Evolutionary conservation across 2,329 filamentous ascomycete genomes (phyloP).

Genomic region (Ophiocordyceps camponoti-floridani): DNA sequence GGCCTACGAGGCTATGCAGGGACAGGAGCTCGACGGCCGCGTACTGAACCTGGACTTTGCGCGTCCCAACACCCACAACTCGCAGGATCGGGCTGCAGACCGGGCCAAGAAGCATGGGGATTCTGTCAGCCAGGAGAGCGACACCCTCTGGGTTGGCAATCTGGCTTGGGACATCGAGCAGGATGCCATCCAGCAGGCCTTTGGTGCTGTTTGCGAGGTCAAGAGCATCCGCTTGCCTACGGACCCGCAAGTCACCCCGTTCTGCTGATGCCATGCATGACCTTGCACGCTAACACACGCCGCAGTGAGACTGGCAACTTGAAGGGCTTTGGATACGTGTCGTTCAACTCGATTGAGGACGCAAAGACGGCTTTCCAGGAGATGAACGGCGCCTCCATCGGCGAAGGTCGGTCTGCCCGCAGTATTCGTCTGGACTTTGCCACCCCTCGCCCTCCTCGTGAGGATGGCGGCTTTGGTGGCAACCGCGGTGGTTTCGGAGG

Average conservation of each 20-base stretch:
- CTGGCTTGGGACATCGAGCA: slow-evolving; percentile 70
- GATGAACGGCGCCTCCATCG: slow-evolving; percentile 48
- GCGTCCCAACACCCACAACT: slow-evolving; percentile 36
- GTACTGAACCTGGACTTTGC: slow-evolving; percentile 62
- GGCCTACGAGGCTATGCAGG: slow-evolving; percentile 60
- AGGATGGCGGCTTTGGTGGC: slow-evolving; percentile 32
- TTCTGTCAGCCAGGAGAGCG: slow-evolving; percentile 57
- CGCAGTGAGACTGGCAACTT: slow-evolving; percentile 56
- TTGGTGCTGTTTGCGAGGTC: slow-evolving; percentile 52
- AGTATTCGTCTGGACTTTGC: slow-evolving; percentile 71
- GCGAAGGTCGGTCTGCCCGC: slow-evolving; percentile 51
- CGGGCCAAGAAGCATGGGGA: slow-evolving; percentile 61
- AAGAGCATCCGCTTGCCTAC: slow-evolving; percentile 76
- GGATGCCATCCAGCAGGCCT: slow-evolving; percentile 56
- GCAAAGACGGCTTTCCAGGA: slow-evolving; percentile 56
- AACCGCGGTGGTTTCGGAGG: slow-evolving; percentile 26
- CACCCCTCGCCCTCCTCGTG: slow-evolving; percentile 43
- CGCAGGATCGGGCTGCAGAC: slow-evolving; percentile 39
- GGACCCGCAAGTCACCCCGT: slow-evolving; percentile 37
- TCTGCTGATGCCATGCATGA: no score
- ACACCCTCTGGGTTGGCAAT: slow-evolving; percentile 86
- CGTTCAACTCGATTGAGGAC: slow-evolving; percentile 67
- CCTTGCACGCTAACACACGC: slow-evolving; percentile 1
- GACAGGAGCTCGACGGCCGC: slow-evolving; percentile 56
- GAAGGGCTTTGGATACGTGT: slow-evolving; percentile 89